Evolutionary conservation across 768 basidiomycete genomes (phyloP).

Genomic region (Scleroderma bovista): DNA sequence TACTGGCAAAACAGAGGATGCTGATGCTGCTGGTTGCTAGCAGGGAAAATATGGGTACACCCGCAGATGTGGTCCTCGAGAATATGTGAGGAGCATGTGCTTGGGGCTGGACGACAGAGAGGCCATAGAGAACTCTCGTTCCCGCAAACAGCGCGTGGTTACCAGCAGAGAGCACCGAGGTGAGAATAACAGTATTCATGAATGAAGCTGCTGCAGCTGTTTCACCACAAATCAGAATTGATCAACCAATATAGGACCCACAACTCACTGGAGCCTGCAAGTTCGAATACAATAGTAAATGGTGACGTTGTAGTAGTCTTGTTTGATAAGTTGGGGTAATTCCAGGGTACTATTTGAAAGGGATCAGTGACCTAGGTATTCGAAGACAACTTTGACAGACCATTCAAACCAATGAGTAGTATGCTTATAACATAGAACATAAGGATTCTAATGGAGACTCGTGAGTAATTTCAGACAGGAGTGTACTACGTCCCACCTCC

Average conservation of each 20-base stretch:
- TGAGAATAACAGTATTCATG: conserved; percentile 83
- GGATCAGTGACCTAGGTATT: not conserved
- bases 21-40: conserved; percentile 71
- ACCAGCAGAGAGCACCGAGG: conserved; percentile 78
- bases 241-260: not conserved
- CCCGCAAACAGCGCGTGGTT: conserved; percentile 87
- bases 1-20: conserved; percentile 67
- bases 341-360: conserved; percentile 58
- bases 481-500: conserved; percentile 44
- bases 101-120: conserved; percentile 47
- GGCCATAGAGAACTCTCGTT: conserved; percentile 73
- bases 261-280: conserved; percentile 64
- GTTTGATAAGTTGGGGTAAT: conserved; percentile 73
- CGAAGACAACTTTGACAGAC: conserved; percentile 32
- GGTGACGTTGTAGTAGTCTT: conserved; percentile 72
- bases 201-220: conserved; percentile 67
- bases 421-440: conserved; percentile 79
- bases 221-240: not conserved
- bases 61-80: conserved; percentile 54
- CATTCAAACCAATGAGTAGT: conserved; percentile 77
- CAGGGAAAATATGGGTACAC: conserved; percentile 70
- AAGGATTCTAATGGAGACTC: conserved; percentile 51
- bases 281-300: conserved; percentile 79
- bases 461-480: conserved; percentile 3
- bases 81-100: conserved; percentile 71